phyloP scores from a whole-genome alignment of 148 eudicot genomes.

The Rhododendron ovatum region DNA sequence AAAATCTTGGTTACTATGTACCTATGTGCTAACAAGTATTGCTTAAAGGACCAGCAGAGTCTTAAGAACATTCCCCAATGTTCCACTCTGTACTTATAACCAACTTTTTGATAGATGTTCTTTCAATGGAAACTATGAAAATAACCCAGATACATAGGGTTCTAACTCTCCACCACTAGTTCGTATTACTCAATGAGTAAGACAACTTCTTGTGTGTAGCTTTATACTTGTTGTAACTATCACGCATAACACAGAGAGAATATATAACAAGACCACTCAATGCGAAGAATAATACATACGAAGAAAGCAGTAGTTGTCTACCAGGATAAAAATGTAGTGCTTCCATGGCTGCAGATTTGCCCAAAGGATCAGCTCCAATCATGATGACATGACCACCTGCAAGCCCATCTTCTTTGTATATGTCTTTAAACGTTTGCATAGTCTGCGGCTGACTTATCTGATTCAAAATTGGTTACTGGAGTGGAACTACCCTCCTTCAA shows the following conservation, averaged over 20 bases:
- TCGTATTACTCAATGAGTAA: background rate
- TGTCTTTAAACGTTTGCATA: slow-evolving; percentile 43
- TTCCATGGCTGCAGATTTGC: slow-evolving; percentile 59
- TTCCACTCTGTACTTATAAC: background rate
- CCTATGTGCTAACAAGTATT: background rate
- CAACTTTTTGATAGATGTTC: background rate
- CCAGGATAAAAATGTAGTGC: slow-evolving; percentile 82
- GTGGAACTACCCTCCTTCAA: slow-evolving; percentile 40
- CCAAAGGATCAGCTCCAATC: slow-evolving; percentile 84
- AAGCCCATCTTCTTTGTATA: slow-evolving; percentile 71
- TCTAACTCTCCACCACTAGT: background rate
- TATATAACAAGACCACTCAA: background rate
- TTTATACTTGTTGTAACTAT: background rate
- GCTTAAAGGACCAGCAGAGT: background rate
- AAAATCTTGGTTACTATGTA: background rate
- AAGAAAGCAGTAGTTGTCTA: slow-evolving; percentile 12
- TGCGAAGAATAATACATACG: background rate
- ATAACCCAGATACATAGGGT: background rate
- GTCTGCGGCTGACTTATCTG: slow-evolving; percentile 77
- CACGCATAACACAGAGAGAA: background rate
- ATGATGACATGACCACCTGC: slow-evolving; percentile 84
- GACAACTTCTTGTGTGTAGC: background rate
- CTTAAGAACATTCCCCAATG: background rate
- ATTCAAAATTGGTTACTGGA: slow-evolving; percentile 71
- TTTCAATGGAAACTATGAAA: background rate